These are phyloP conservation scores for Naematelia encephala DNA, from an alignment of 768 basidiomycete species.

Conservation along the genomic window DNA sequence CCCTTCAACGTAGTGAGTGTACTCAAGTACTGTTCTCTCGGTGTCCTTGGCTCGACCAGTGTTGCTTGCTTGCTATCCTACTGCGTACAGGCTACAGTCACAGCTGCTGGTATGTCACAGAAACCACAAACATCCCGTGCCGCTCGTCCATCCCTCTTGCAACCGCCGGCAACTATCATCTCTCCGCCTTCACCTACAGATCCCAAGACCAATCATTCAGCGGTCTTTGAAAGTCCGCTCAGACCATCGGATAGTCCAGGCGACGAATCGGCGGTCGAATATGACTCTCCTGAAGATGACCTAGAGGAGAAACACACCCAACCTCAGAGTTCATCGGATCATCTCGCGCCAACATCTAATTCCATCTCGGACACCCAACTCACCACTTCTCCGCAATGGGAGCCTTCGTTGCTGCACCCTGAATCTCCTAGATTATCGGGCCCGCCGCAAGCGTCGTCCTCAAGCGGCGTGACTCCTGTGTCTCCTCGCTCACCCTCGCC, in stretches of 20 bases:
- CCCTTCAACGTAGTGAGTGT: too few relatives aligned
- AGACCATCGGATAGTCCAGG: neutral
- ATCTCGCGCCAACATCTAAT: neutral
- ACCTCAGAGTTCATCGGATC: neutral
- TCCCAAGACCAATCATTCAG: constrained; percentile 15
- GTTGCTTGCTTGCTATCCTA: too few relatives aligned
- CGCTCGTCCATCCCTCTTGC: constrained; percentile 15
- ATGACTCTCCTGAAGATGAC: too few relatives aligned
- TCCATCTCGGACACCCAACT: neutral
- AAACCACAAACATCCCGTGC: neutral
- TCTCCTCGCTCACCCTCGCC: constrained; percentile 20
- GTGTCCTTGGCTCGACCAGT: too few relatives aligned
- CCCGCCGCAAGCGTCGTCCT: neutral
- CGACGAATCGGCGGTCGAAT: too few relatives aligned
- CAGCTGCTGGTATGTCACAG: neutral
- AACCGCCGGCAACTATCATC: constrained; percentile 38
- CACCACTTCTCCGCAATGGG: constrained; percentile 15
- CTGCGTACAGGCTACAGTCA: too few relatives aligned
- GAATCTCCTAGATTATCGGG: constrained; percentile 16
- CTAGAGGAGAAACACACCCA: constrained; percentile 12
- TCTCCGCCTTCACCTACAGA: constrained; percentile 44
- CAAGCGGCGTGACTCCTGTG: neutral
- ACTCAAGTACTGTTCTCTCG: too few relatives aligned
- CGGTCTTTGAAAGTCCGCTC: constrained; percentile 5
- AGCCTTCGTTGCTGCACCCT: constrained; percentile 5